Base-by-base conservation (phyloP, 345 rosid species). In the Erucastrum elatum region DNA sequence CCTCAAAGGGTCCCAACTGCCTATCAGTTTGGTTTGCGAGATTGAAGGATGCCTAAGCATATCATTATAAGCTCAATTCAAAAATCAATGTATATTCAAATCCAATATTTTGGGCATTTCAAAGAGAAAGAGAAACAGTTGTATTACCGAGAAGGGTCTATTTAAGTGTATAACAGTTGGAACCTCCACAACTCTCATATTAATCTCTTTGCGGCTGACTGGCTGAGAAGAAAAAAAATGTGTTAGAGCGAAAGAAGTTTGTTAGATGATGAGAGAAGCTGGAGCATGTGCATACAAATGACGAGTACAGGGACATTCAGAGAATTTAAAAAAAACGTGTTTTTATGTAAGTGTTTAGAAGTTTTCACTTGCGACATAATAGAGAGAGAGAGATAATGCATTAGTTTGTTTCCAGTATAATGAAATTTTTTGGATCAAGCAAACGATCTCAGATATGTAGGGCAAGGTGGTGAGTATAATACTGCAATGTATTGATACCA, bases 1-100 rank as follows among this genome's bases (percentile, higher is more conserved):
- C 87, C 82, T 91, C 94, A 58, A 95, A 95, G 53, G 98, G 94
- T 33, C 97, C 98, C 81, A 87, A 76, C 68, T 86, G 86, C 73
- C 78, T 89, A 63, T 93, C 97, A 2, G 87, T 90, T 81, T 84
- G 90, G 86, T 93, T 95, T 79, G 79, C 80, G 75, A 95, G 90
- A 76, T 87, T 93, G 83, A 93, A 70, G 80, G 70, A 84, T 64
- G 94, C 88, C 99, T 95, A 86, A 49, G 71, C 68, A 68, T 64
- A 72, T 65, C 16, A 49, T 49, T 12, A 68, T 70, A 31, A 0
- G 41, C 30, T 77, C 84, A 83, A 82, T 68, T 74, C 77, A 10
- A 72, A 72, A 49, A 64, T 62, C 83, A 29, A 67, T 16, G 34
- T 63, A 72, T 70, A 49, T 60, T 69, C 75, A 55, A 4, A 15